These are phyloP conservation scores for Pharus latifolius DNA, from an alignment of 176 grass and related monocot species.

Conservation along the genomic window DNA sequence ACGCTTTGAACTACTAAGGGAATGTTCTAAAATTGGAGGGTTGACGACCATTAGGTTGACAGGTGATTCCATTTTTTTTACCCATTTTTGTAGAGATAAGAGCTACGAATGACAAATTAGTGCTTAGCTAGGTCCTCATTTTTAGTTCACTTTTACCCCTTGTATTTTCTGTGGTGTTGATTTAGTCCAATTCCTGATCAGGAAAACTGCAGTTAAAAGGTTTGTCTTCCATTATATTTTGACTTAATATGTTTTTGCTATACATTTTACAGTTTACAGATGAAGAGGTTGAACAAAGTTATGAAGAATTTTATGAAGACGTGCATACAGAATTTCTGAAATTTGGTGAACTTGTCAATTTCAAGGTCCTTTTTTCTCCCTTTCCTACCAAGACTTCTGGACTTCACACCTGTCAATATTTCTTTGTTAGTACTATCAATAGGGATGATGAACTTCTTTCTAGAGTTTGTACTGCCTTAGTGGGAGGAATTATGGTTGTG, in stretches of 20 bases:
- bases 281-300: constrained; percentile 80
- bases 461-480: not conserved
- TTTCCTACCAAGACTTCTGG: not conserved
- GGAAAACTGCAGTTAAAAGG: not conserved
- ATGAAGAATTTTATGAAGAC: constrained; percentile 99
- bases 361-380: constrained; percentile 62
- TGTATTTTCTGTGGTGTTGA: not conserved
- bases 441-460: not conserved
- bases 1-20: constrained; percentile 21
- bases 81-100: constrained; percentile 2
- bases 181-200: not conserved
- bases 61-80: constrained; percentile 46
- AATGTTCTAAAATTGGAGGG: constrained; percentile 26
- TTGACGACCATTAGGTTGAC: constrained; percentile 40
- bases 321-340: constrained; percentile 98
- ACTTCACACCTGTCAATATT: not conserved
- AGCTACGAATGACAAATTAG: not conserved
- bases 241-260: constrained; percentile 24
- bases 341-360: constrained; percentile 90
- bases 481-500: not conserved
- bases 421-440: not conserved
- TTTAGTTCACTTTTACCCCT: not conserved
- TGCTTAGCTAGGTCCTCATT: not conserved
- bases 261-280: constrained; percentile 72
- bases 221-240: constrained; percentile 10